These are phyloP conservation scores for Astraeus odoratus DNA, from an alignment of 768 basidiomycete genomes.

Conservation along the genomic window DNA sequence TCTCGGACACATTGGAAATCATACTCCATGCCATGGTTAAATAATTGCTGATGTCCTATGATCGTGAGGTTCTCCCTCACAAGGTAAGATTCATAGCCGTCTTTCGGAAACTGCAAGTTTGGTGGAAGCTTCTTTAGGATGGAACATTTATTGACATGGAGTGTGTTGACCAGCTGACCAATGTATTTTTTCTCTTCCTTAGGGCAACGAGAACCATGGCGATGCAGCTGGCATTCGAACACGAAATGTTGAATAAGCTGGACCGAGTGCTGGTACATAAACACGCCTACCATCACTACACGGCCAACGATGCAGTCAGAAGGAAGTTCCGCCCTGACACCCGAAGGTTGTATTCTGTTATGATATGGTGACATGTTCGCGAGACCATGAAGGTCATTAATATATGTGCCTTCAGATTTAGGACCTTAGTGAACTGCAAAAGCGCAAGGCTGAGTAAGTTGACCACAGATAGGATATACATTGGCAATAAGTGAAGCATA, in stretches of 20 bases:
- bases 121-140: slow-evolving; percentile 25
- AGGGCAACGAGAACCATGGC: slow-evolving; percentile 37
- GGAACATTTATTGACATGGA: slow-evolving; percentile 21
- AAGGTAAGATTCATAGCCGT: slow-evolving; percentile 29
- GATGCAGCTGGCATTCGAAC: slow-evolving; percentile 28
- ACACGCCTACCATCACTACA: slow-evolving; percentile 30
- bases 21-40: slow-evolving; percentile 34
- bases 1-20: slow-evolving; percentile 1
- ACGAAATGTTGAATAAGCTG: background rate
- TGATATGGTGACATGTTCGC: slow-evolving; percentile 34
- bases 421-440: too few species aligned
- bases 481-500: too few species aligned
- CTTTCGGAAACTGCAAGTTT: slow-evolving; percentile 30
- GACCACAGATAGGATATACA: too few species aligned
- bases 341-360: slow-evolving; percentile 22
- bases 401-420: too few species aligned
- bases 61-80: slow-evolving; percentile 31
- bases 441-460: too few species aligned
- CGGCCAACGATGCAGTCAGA: slow-evolving; percentile 33
- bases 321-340: slow-evolving; percentile 25
- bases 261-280: background rate
- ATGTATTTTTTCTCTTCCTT: slow-evolving; percentile 26
- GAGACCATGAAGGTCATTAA: slow-evolving; percentile 14
- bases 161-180: slow-evolving; percentile 27
- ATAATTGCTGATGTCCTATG: slow-evolving; percentile 32